Evolutionary conservation across 805 yeast genomes (phyloP).

Genomic region (Debaryomyces maramus): DNA sequence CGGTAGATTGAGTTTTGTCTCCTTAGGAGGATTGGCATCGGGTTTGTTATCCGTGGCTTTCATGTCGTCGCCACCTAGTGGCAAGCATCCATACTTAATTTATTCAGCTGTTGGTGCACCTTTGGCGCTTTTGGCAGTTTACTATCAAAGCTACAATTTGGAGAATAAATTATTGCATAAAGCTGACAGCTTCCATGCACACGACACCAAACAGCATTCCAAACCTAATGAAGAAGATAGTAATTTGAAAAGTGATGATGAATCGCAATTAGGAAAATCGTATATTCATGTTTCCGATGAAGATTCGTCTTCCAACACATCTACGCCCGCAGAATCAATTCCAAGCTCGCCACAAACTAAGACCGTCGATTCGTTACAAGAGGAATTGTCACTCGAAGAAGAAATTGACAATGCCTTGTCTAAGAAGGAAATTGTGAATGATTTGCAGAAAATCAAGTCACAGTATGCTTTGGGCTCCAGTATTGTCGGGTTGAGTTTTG

Average conservation of each 20-base stretch:
- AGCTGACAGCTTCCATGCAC: background rate
- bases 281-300: constrained; percentile 45
- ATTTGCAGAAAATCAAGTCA: constrained; percentile 31
- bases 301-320: constrained; percentile 24
- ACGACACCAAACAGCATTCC: background rate
- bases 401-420: constrained; percentile 45
- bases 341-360: constrained; percentile 24
- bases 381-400: constrained; percentile 36
- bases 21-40: constrained; percentile 50
- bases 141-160: constrained; percentile 14
- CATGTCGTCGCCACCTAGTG: constrained; percentile 51
- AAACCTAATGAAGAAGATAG: constrained; percentile 5
- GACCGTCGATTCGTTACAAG: constrained; percentile 12
- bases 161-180: constrained; percentile 18
- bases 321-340: constrained; percentile 29
- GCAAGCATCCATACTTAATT: constrained; percentile 71
- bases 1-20: constrained; percentile 22
- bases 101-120: constrained; percentile 63
- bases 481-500: constrained; percentile 46
- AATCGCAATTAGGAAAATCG: constrained; percentile 36
- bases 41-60: constrained; percentile 57
- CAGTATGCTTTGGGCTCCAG: constrained; percentile 43
- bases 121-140: constrained; percentile 30
- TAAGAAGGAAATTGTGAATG: constrained; percentile 31
- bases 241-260: constrained; percentile 13